Percentiles rank a stretch among this genome's conserved stretches.
Conservation (phyloP, 2,329 filamentous ascomycete genomes). For the Penicillium sp. region DNA sequence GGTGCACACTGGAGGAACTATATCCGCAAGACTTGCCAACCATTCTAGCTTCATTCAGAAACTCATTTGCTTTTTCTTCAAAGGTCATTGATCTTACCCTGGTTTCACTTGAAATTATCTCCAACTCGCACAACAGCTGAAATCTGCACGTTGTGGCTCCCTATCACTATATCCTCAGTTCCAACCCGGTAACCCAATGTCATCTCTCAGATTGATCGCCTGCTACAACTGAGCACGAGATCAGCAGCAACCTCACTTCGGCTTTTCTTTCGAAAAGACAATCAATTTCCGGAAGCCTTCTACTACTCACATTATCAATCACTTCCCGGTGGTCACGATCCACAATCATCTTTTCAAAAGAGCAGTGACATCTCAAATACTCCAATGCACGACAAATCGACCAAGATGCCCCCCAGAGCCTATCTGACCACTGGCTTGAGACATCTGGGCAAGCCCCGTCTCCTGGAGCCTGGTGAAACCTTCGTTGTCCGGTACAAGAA, state of each 20-base stretch:
- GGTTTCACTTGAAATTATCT: too few species aligned
- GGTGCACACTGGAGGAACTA: background rate
- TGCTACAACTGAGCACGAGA: background rate
- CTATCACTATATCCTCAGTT: background rate
- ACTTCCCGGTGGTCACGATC: background rate
- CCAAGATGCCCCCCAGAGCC: background rate
- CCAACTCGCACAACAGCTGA: background rate
- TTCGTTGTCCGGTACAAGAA: constrained; percentile 13
- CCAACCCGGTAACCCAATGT: too few species aligned
- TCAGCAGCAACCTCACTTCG: background rate
- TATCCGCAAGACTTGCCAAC: background rate
- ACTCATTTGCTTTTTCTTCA: background rate
- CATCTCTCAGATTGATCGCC: background rate
- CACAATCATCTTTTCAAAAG: background rate
- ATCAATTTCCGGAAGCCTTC: background rate
- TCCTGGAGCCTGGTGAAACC: constrained; percentile 4
- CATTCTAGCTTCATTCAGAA: background rate
- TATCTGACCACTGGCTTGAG: background rate
- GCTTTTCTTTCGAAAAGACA: background rate
- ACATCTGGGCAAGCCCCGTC: background rate
- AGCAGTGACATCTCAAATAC: background rate
- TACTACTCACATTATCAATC: background rate
- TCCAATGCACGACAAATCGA: background rate
- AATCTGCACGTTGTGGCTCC: background rate
- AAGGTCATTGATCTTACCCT: background rate